A percentile compares a stretch with the other conserved stretches of the same genome.
These are phyloP conservation scores for Coemansia sp. DNA, from an alignment of 192 early-diverging fungal genomes.

Conservation along the genomic window DNA sequence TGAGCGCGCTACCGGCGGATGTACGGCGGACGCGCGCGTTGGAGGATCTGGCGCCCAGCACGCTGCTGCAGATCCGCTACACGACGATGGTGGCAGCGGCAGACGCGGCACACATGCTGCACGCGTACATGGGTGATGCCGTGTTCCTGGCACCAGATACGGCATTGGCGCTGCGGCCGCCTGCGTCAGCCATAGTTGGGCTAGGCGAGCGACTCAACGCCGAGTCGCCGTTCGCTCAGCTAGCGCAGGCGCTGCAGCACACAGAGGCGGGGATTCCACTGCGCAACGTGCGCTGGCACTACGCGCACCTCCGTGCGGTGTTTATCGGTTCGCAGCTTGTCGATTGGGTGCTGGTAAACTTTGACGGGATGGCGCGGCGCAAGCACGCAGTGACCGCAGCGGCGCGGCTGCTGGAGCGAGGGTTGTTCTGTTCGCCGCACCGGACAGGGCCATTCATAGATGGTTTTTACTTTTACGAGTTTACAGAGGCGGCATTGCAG, in stretches of 20 bases:
- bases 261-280: constrained; percentile 64
- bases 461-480: constrained; percentile 83
- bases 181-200: constrained; percentile 10
- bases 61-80: constrained; percentile 47
- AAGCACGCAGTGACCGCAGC: constrained; percentile 78
- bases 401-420: constrained; percentile 71
- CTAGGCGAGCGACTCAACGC: constrained; percentile 45
- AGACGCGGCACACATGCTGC: constrained; percentile 36
- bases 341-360: constrained; percentile 80
- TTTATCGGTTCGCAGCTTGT: constrained; percentile 85
- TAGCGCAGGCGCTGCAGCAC: constrained; percentile 74
- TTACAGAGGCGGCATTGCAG: constrained; percentile 24
- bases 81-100: constrained; percentile 38
- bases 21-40: constrained; percentile 15
- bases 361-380: constrained; percentile 72
- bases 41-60: constrained; percentile 33
- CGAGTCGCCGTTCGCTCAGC: constrained; percentile 47
- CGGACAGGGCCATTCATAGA: constrained; percentile 76
- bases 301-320: constrained; percentile 63
- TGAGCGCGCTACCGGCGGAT: constrained; percentile 30
- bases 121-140: constrained; percentile 29
- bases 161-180: constrained; percentile 30
- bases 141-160: constrained; percentile 28
- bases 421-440: constrained; percentile 65
- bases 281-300: constrained; percentile 85